Percentiles rank a stretch among this genome's conserved stretches.
Conservation (phyloP, 2,329 filamentous ascomycete species). For the Beauveria sp. region DNA sequence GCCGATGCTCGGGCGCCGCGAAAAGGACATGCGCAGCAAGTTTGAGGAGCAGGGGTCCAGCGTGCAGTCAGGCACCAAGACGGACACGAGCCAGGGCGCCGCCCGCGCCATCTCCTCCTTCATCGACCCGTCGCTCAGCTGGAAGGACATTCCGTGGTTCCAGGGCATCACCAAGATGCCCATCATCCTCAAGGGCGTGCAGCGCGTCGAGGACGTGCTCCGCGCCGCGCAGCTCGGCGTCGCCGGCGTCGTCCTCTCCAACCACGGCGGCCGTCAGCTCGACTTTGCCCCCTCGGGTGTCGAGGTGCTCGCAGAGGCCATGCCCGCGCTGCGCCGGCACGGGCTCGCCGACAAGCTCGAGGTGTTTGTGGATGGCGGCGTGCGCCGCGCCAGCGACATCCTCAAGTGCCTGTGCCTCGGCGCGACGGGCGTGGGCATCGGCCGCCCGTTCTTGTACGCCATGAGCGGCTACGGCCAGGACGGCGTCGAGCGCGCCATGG, state of each 20-base stretch:
- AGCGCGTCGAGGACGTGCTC: slow-evolving; percentile 91
- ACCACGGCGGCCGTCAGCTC: slow-evolving; percentile 91
- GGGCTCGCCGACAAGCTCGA: slow-evolving; percentile 73
- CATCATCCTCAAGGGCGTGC: slow-evolving; percentile 92
- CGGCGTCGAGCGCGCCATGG: slow-evolving; percentile 88
- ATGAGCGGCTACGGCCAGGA: slow-evolving; percentile 87
- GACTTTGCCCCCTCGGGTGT: slow-evolving; percentile 85
- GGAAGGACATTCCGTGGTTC: slow-evolving; percentile 95
- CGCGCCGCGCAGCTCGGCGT: slow-evolving; percentile 75
- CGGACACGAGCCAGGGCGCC: slow-evolving; percentile 85
- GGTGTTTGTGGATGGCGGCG: slow-evolving; percentile 83
- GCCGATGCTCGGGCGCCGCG: slow-evolving; percentile 84
- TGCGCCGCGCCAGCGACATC: slow-evolving; percentile 86
- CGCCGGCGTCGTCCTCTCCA: slow-evolving; percentile 86
- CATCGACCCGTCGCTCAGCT: slow-evolving; percentile 89
- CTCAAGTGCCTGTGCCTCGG: slow-evolving; percentile 92
- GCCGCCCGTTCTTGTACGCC: slow-evolving; percentile 88
- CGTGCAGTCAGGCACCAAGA: slow-evolving; percentile 68
- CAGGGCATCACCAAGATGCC: slow-evolving; percentile 84
- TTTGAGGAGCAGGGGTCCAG: slow-evolving; percentile 76
- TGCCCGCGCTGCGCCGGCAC: slow-evolving; percentile 71
- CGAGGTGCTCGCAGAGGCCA: slow-evolving; percentile 87
- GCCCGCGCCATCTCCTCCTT: slow-evolving; percentile 93
- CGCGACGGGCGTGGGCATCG: slow-evolving; percentile 87
- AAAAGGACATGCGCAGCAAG: slow-evolving; percentile 97